Base-by-base conservation (phyloP, 1,284 basidiomycete genomes). In the Wallemia mellicola region DNA sequence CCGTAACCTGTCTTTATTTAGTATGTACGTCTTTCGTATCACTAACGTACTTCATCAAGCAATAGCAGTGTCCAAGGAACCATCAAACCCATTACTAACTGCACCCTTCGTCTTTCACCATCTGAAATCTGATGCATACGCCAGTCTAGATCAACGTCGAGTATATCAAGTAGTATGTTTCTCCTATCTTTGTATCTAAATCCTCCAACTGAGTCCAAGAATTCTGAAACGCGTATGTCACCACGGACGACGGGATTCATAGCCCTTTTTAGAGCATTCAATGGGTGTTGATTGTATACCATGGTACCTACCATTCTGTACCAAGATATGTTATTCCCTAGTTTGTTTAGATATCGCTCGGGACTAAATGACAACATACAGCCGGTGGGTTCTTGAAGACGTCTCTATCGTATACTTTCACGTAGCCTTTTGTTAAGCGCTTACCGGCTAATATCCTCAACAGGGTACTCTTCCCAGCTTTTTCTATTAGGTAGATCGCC, bases 51-150 rank as follows among this genome's bases (percentile, higher is more conserved):
- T 74, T 99, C 94, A 67, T 98, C 92, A 7, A 98, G 77, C 2
- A 98, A 74, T 2, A 99, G 73, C 24, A 98, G 77, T 65, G 94
- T 82, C 88, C 89, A 99, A 30, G 86, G 82, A 25, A 77, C 77
- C 94, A 99, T 98, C 25, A 99, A 76, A 1, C 94, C 94, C 77
- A 95, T 92, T 64, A 86, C 87, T 25, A 98, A 79, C 70, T 99
- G 94, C 2, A 98, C 89, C 1, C 86, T 73, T 27, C 94, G 77
- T 30, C 92, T 77, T 72, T 98, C 94, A 54, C 94, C 94, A 68
- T 99, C 94, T 19, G 86, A 91, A 64, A 98, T 92, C 62, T 79
- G 72, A 65, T 88, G 84, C 84, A 88, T 86, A 60, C 54, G 71
- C 73, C 75, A 95, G 67, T 89, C 83, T 15, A 92, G 73, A 71